These are phyloP conservation scores for Gracilaria vermiculophylla DNA, from an alignment of 23 red algal species.

Conservation along the genomic window DNA sequence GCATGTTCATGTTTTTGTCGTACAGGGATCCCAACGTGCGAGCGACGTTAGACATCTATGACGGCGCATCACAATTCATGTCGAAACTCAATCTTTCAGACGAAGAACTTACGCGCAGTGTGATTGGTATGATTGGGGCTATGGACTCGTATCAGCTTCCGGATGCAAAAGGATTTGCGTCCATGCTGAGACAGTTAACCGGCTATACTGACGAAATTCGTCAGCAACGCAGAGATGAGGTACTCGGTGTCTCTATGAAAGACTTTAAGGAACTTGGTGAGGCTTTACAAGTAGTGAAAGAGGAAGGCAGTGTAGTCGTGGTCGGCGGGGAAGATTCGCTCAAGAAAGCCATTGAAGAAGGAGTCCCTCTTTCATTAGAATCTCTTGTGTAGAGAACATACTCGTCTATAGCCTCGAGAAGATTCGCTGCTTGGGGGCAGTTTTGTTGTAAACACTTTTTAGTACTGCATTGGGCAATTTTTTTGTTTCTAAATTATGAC, in stretches of 20 bases:
- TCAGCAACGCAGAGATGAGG: slow-evolving; percentile 85
- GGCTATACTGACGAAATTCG: slow-evolving; percentile 89
- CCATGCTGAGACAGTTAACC: slow-evolving; percentile 54
- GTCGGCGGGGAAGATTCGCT: slow-evolving; percentile 84
- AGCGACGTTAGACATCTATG: slow-evolving; percentile 82
- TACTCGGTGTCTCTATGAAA: slow-evolving; percentile 66
- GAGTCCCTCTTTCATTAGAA: slow-evolving; percentile 51
- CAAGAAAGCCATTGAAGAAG: slow-evolving; percentile 75
- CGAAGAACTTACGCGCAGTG: slow-evolving; percentile 78
- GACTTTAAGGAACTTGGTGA: slow-evolving; percentile 89
- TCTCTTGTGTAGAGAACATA: slow-evolving; percentile 8
- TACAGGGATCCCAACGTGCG: slow-evolving; percentile 95
- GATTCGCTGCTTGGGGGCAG: too few species aligned
- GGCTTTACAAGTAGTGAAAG: slow-evolving; percentile 48
- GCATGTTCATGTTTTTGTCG: slow-evolving; percentile 85
- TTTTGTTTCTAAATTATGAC: background rate
- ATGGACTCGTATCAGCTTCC: slow-evolving; percentile 96
- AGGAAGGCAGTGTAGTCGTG: slow-evolving; percentile 78
- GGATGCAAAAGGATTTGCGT: slow-evolving; percentile 90
- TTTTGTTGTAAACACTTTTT: too few species aligned
- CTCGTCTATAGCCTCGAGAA: background rate
- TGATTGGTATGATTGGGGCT: slow-evolving; percentile 97
- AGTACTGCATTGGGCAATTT: too few species aligned
- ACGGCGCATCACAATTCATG: slow-evolving; percentile 69
- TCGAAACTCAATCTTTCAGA: slow-evolving; percentile 39